Conservation (phyloP, 2,329 filamentous ascomycete genomes). For the Aspergillus neoniger region DNA sequence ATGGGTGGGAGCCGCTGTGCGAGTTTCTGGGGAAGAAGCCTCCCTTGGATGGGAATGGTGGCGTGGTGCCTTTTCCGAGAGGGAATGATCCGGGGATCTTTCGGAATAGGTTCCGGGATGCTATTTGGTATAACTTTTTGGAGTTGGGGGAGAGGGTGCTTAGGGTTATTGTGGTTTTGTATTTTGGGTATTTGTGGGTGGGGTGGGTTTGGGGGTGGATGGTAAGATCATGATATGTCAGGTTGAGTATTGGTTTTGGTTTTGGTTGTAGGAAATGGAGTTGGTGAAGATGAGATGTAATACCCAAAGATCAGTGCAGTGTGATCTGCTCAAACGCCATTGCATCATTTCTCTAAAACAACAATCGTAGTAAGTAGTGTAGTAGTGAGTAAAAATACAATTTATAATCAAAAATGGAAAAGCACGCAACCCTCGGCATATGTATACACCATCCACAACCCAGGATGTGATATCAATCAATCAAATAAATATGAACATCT, state of each 20-base stretch:
- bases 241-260: too few relatives aligned
- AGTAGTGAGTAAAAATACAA: slow-evolving; percentile 29
- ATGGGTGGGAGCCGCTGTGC: slow-evolving; percentile 51
- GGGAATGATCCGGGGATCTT: slow-evolving; percentile 28
- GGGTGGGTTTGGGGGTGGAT: too few relatives aligned
- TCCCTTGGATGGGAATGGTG: slow-evolving; percentile 18
- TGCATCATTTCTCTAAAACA: slow-evolving; percentile 16
- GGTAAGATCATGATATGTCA: too few relatives aligned
- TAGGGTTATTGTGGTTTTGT: too few relatives aligned
- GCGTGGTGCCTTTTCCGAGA: slow-evolving; percentile 35
- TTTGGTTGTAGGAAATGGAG: too few relatives aligned
- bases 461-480: slow-evolving; percentile 19
- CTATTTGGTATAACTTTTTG: too few relatives aligned
- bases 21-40: slow-evolving; percentile 41
- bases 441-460: slow-evolving; percentile 2
- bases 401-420: slow-evolving; percentile 16
- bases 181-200: too few relatives aligned
- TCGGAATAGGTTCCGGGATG: too few relatives aligned
- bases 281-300: too few relatives aligned
- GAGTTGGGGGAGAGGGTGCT: too few relatives aligned
- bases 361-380: slow-evolving; percentile 1
- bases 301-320: neutral
- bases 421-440: slow-evolving; percentile 3
- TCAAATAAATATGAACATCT: slow-evolving; percentile 7
- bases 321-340: slow-evolving; percentile 22